These are phyloP conservation scores for Podila verticillata DNA, from an alignment of 192 early-diverging fungal species.

Conservation along the genomic window DNA sequence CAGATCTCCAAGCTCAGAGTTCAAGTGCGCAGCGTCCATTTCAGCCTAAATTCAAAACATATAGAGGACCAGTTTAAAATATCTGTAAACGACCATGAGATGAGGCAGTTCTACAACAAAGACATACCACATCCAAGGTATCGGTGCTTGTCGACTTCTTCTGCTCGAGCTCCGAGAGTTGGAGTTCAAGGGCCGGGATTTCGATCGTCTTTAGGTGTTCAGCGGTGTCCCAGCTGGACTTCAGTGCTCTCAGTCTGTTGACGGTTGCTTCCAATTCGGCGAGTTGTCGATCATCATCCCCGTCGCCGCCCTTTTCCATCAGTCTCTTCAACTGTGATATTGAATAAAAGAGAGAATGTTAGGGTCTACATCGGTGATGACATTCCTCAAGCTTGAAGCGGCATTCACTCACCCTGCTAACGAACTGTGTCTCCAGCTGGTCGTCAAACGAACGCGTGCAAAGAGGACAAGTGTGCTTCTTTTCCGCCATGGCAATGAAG, in stretches of 20 bases:
- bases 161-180: conserved; percentile 30
- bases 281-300: conserved; percentile 58
- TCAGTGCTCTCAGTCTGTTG: conserved; percentile 47
- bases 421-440: conserved; percentile 58
- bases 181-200: conserved; percentile 53
- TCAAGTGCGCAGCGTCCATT: conserved; percentile 1
- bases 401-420: conserved; percentile 26
- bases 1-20: conserved; percentile 14
- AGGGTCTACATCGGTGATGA: too few relatives aligned
- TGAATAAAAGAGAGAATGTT: neutral
- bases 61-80: neutral
- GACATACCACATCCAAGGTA: conserved; percentile 39
- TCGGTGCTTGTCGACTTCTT: conserved; percentile 20
- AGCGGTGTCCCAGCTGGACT: conserved; percentile 55
- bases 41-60: conserved; percentile 7
- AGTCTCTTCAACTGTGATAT: conserved; percentile 39
- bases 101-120: neutral
- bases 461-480: conserved; percentile 79
- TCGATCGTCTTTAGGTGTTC: conserved; percentile 55
- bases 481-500: conserved; percentile 73
- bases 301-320: conserved; percentile 43
- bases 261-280: conserved; percentile 40
- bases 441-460: conserved; percentile 80
- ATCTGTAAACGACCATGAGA: neutral
- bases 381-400: too few relatives aligned